Evolutionary conservation across 148 eudicot species (phyloP).

Genomic region (Polygonum aviculare): DNA sequence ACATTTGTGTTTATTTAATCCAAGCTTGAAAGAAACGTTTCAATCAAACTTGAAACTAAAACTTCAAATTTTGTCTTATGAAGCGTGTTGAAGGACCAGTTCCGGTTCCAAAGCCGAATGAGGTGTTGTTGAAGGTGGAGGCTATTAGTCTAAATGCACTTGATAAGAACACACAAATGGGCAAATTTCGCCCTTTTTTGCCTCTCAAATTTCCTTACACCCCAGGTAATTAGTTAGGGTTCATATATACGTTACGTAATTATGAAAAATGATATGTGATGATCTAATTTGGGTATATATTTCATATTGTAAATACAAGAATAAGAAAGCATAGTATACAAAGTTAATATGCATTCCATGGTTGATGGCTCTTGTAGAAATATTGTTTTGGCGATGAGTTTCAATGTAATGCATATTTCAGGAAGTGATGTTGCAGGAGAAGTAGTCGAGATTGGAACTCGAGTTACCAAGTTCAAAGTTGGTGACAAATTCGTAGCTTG

Average conservation of each 20-base stretch:
- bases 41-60: no score
- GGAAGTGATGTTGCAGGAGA: neutral
- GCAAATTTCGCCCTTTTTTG: neutral
- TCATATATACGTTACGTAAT: neutral
- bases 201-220: neutral
- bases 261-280: no score
- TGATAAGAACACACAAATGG: neutral
- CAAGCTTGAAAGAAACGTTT: no score
- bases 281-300: no score
- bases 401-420: neutral
- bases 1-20: no score
- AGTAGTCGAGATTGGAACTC: neutral
- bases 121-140: neutral
- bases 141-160: neutral
- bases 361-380: neutral
- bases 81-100: neutral
- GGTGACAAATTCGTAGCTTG: conserved; percentile 4
- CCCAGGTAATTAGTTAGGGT: neutral
- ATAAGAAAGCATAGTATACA: no score
- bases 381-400: neutral
- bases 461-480: neutral
- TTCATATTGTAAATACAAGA: no score
- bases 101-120: neutral
- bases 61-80: neutral
- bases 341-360: no score